Percentiles rank a stretch among this genome's conserved stretches.
Conservation (phyloP, 257 asterid species). For the Voacanga thouarsii region DNA sequence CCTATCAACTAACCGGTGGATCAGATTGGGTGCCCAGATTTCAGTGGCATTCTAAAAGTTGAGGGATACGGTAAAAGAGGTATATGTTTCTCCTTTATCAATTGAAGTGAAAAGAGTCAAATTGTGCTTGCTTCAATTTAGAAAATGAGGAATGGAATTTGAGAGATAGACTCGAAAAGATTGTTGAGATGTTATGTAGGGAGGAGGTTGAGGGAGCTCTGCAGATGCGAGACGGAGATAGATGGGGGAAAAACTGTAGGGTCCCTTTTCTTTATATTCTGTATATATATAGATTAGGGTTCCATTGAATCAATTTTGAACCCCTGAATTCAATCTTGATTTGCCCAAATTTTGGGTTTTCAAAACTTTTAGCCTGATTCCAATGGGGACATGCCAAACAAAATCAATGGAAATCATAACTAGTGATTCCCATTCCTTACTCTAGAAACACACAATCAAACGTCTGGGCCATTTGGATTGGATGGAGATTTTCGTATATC, state of each 20-base stretch:
- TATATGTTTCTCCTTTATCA: conserved; percentile 12
- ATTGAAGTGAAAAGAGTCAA: background rate
- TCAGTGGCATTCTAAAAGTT: conserved; percentile 41
- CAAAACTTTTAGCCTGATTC: background rate
- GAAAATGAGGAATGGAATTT: background rate
- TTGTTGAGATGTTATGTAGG: background rate
- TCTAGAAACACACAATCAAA: background rate
- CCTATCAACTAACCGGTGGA: conserved; percentile 27
- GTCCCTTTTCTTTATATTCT: conserved; percentile 8
- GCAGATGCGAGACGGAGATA: background rate
- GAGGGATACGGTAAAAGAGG: conserved; percentile 55
- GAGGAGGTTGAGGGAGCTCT: background rate
- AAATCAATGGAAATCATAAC: background rate
- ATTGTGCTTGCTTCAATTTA: background rate
- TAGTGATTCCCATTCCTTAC: background rate
- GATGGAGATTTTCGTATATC: too few species aligned
- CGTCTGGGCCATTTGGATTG: background rate
- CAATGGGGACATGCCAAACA: background rate
- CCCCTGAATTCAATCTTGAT: background rate
- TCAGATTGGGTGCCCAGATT: conserved; percentile 26
- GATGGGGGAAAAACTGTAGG: background rate
- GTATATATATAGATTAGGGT: background rate
- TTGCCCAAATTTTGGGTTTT: background rate
- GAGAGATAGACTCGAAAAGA: background rate
- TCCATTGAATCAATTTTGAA: background rate